Percentiles rank a stretch among this genome's conserved stretches.
These are phyloP conservation scores for Ophiostoma sp. DNA, from an alignment of 2,329 filamentous ascomycete species.

Conservation along the genomic window DNA sequence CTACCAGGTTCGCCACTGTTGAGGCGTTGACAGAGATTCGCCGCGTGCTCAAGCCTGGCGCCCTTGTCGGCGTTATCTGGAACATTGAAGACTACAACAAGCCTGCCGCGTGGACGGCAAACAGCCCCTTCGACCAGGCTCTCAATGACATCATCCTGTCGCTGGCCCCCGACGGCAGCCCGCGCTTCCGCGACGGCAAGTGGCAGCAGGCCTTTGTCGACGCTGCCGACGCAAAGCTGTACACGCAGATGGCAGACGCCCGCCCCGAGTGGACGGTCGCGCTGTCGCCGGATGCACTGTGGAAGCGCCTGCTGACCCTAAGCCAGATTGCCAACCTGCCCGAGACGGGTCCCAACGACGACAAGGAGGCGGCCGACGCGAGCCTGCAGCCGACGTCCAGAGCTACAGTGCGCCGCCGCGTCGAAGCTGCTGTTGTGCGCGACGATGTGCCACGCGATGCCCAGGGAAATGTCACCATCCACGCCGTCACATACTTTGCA, in stretches of 20 bases:
- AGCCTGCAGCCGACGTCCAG: conserved; percentile 33
- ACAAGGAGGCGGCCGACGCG: conserved; percentile 29
- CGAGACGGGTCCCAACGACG: conserved; percentile 37
- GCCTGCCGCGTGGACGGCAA: conserved; percentile 49
- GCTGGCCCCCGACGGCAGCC: conserved; percentile 51
- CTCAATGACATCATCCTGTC: conserved; percentile 55
- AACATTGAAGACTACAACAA: conserved; percentile 70
- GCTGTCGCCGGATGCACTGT: conserved; percentile 55
- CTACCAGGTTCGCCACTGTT: conserved; percentile 52
- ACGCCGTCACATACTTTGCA: conserved; percentile 58
- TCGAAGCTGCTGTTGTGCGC: conserved; percentile 53
- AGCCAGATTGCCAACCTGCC: conserved; percentile 60
- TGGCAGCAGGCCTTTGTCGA: conserved; percentile 62
- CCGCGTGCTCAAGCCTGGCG: conserved; percentile 56
- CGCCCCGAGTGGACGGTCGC: conserved; percentile 53
- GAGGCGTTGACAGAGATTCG: conserved; percentile 60
- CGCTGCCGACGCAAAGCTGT: conserved; percentile 40
- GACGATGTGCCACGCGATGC: conserved; percentile 54
- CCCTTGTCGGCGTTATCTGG: conserved; percentile 64
- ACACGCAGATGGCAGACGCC: conserved; percentile 57
- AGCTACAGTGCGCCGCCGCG: conserved; percentile 44
- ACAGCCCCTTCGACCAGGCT: conserved; percentile 56
- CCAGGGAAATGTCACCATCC: conserved; percentile 57
- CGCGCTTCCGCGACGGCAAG: conserved; percentile 58
- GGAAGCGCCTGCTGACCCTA: conserved; percentile 59